Evolutionary conservation across 2,329 filamentous ascomycete genomes (phyloP).

Genomic region (Fusarium bulbicola): DNA sequence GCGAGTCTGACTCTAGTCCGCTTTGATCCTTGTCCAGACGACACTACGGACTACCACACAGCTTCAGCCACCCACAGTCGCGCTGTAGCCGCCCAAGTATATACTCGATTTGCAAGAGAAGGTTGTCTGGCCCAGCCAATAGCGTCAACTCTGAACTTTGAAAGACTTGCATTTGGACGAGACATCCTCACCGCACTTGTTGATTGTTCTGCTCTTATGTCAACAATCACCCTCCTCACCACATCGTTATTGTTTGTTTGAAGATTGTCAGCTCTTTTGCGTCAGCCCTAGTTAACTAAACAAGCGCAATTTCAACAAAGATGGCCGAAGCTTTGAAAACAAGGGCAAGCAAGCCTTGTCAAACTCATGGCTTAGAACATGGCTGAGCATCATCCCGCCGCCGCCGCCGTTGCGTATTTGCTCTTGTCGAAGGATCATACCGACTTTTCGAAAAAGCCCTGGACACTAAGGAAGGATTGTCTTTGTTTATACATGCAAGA

Average conservation of each 20-base stretch:
- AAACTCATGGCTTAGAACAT: conserved; percentile 27
- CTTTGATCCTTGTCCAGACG: conserved; percentile 22
- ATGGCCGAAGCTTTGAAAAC: conserved; percentile 8
- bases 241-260: not conserved
- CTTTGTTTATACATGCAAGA: conserved; percentile 1
- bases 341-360: conserved; percentile 12
- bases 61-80: conserved; percentile 33
- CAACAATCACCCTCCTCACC: not conserved
- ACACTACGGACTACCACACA: conserved; percentile 1
- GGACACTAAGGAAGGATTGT: not conserved
- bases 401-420: conserved; percentile 13
- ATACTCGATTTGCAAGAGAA: conserved; percentile 17
- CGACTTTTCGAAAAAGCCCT: not conserved
- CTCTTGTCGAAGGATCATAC: not conserved
- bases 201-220: not conserved
- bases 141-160: conserved; percentile 6
- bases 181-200: conserved; percentile 13
- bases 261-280: not conserved
- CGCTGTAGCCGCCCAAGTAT: conserved; percentile 38
- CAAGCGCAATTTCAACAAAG: conserved; percentile 18
- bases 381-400: conserved; percentile 33
- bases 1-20: not conserved
- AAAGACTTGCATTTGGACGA: not conserved
- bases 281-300: conserved; percentile 23
- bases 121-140: conserved; percentile 15